Evolutionary conservation across 202 grass and related monocot species (phyloP).

Genomic region (Saccharum hybrid): DNA sequence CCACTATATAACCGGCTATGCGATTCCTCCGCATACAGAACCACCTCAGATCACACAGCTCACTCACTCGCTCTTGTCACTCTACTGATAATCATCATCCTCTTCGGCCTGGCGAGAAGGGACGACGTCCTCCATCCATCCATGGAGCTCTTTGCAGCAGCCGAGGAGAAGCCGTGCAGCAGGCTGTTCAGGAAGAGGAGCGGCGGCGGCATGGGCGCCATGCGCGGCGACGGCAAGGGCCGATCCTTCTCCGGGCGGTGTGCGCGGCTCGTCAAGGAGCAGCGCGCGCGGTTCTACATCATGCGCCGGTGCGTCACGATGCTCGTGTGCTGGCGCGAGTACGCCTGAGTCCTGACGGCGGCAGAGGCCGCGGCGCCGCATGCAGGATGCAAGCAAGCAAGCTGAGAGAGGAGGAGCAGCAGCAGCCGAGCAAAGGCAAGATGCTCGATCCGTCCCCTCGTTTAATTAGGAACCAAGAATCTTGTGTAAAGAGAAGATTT

Average conservation of each 20-base stretch:
- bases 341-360: slow-evolving; percentile 45
- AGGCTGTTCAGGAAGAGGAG: slow-evolving; percentile 64
- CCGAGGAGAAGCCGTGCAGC: slow-evolving; percentile 62
- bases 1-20: slow-evolving; percentile 47
- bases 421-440: not conserved
- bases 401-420: not conserved
- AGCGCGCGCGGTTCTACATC: slow-evolving; percentile 90
- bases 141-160: slow-evolving; percentile 57
- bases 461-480: not conserved
- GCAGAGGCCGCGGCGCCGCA: not conserved
- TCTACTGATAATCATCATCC: not conserved
- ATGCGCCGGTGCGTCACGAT: slow-evolving; percentile 93
- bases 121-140: not conserved
- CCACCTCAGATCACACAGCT: not conserved
- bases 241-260: slow-evolving; percentile 78
- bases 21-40: slow-evolving; percentile 12
- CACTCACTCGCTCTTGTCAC: not conserved
- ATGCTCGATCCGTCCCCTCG: not conserved
- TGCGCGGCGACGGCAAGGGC: slow-evolving; percentile 22
- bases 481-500: too few relatives aligned
- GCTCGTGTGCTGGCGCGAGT: slow-evolving; percentile 90
- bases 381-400: not conserved
- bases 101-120: not conserved
- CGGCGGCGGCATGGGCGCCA: slow-evolving; percentile 18
- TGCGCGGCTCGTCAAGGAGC: slow-evolving; percentile 83